These are phyloP conservation scores for Pythium dissotocum DNA, from an alignment of 352 stramenopile species.

Conservation along the genomic window DNA sequence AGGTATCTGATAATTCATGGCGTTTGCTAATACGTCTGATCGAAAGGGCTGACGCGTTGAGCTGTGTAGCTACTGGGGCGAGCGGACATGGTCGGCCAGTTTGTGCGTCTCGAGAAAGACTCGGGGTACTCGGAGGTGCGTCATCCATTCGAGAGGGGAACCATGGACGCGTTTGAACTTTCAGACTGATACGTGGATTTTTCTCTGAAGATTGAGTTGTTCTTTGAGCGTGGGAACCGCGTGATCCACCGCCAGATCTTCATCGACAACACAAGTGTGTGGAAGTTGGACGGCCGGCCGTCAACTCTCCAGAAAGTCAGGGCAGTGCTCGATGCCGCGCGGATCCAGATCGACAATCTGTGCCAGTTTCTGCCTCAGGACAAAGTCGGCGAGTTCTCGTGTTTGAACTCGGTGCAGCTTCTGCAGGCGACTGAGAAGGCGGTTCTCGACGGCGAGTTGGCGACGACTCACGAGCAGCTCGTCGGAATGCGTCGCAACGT, in stretches of 20 bases:
- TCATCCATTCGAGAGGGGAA: too few species aligned
- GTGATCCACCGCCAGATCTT: conserved; percentile 92
- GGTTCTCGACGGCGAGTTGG: conserved; percentile 73
- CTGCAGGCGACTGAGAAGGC: conserved; percentile 76
- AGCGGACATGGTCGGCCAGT: conserved; percentile 92
- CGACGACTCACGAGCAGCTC: conserved; percentile 69
- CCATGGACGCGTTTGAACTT: too few species aligned
- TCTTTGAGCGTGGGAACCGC: conserved; percentile 67
- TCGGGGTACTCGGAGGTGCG: conserved; percentile 76
- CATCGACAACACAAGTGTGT: conserved; percentile 84
- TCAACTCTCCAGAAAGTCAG: conserved; percentile 67
- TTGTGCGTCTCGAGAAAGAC: conserved; percentile 88
- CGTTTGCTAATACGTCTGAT: too few species aligned
- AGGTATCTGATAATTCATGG: conserved; percentile 39
- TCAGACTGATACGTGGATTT: too few species aligned
- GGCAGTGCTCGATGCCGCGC: conserved; percentile 78
- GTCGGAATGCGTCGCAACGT: conserved; percentile 77
- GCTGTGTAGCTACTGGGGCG: conserved; percentile 83
- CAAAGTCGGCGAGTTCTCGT: conserved; percentile 91
- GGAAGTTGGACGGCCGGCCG: conserved; percentile 74
- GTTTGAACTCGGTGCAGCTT: conserved; percentile 72
- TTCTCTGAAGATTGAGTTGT: conserved; percentile 91
- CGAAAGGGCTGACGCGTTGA: too few species aligned
- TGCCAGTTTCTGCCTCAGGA: conserved; percentile 99
- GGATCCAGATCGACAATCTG: conserved; percentile 98